Base-by-base conservation (phyloP, 495 filamentous ascomycete species). In the Aspergillus leporis region DNA sequence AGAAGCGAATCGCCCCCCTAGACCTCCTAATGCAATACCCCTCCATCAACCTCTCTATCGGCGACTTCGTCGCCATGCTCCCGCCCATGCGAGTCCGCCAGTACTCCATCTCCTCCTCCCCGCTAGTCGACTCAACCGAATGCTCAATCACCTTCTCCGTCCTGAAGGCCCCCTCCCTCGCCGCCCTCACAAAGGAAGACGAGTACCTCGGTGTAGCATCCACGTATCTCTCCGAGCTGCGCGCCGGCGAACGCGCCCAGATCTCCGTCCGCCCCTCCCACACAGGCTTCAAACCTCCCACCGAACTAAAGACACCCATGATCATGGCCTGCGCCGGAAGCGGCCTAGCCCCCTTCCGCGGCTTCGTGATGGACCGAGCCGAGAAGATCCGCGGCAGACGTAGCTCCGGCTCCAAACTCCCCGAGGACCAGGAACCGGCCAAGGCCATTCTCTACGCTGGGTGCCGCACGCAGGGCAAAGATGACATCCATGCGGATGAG, bases 31-130 rank as follows among this genome's bases (percentile, higher is more conserved):
- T 57, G 19, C 31, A 41, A 12, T 30, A 50, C 25, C 54, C 48
- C 55, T 73, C 81, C 58, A 80, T 87, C 46, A 75, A 74, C 55
- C 66, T 87, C 5, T 83, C 86, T 0, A 69, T 91, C 47, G 87
- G 88, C 43, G 85, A 70, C 40, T 66, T 87, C 18, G 49, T 78
- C 6, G 77, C 19, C 16, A 49, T 60, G 57, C 57, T 64, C 0
- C 49, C 50, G 4, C 85, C 86, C 1, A 83, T 91, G 78, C 81
- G 83, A 21, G 75, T 83, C 14, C 81, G 88, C n/a, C 84, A 87
- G 68, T 91, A 90, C 67, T 86, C 81, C 47, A 89, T 91, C 68
- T 89, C 86, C 13, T 90, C 87, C 0, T 91, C 89, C 0, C 89
- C 89, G 0, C 78, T 86, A 1, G 79, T 0, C 28, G 61, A 59